Percentiles rank a stretch among this genome's conserved stretches.
Conservation (phyloP, 495 filamentous ascomycete species). For the Penicillium angulare region DNA sequence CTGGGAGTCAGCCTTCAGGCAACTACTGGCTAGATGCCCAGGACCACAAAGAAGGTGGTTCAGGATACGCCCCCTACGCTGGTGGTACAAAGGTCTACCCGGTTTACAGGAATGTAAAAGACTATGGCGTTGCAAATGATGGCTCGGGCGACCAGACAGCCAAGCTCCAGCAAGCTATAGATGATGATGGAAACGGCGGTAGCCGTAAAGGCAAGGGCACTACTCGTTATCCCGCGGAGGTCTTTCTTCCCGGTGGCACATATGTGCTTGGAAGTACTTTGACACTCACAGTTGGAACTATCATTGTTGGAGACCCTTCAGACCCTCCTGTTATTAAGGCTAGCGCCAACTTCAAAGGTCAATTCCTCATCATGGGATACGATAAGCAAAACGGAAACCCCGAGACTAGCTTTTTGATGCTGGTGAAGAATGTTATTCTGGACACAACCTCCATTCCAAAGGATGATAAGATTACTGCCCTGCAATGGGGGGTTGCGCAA, state of each 20-base stretch:
- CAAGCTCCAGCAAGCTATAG: constrained; percentile 36
- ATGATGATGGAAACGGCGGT: constrained; percentile 33
- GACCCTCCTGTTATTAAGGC: constrained; percentile 40
- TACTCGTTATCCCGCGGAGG: constrained; percentile 48
- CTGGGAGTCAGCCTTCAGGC: constrained; percentile 1
- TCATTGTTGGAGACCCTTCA: constrained; percentile 42
- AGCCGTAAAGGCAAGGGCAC: constrained; percentile 39
- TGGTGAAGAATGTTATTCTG: constrained; percentile 42
- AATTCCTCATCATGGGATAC: constrained; percentile 32
- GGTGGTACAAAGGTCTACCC: constrained; percentile 38
- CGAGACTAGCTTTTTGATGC: constrained; percentile 41
- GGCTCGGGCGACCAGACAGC: constrained; percentile 48
- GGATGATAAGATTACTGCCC: constrained; percentile 31
- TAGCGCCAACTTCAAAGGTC: constrained; percentile 24
- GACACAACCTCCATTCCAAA: constrained; percentile 34
- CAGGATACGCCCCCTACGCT: constrained; percentile 40
- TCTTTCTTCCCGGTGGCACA: constrained; percentile 49
- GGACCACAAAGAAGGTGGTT: constrained; percentile 28
- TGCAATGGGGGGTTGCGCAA: constrained; percentile 68
- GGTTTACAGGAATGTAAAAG: constrained; percentile 56
- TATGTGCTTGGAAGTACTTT: constrained; percentile 42
- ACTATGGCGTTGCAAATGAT: constrained; percentile 50
- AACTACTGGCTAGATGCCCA: constrained; percentile 35
- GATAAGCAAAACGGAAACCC: constrained; percentile 34
- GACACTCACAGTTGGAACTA: constrained; percentile 42